Evolutionary conservation across 2,329 filamentous ascomycete species (phyloP), one percentile per base, ranked within the genome.

Genomic region (Aspergillus aculeatinus): DNA sequence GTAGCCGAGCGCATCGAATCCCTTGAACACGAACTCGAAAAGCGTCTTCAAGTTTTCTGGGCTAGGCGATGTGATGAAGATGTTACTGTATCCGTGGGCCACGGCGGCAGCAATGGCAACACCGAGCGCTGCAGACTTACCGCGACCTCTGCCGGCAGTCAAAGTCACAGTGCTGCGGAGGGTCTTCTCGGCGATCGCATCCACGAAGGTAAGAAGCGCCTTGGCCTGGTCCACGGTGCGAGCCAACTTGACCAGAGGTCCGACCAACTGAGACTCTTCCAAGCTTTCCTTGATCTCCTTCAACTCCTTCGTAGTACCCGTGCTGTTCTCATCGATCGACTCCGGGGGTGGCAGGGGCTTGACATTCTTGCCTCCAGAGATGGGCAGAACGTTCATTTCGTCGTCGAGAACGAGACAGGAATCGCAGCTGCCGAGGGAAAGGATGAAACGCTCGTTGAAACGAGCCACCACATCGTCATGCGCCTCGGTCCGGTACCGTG

Each of bases 1-100:
- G 72, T 99, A 99, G 33, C 89, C 91, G 29, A 99, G 83, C 11
- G 93, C 91, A 74, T 99, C 95, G 70, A 99, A 99, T 0, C 93
- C 95, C 76, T 97, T 98, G 83, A 99, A 97, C 19, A 99, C 86
- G 70, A 99, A 99, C 71, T 99, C 93, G 73, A 99, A 99, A 7
- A 99, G 82, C 0, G 95, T 99, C 80, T 98, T 99, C 83, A 99
- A 83, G 78, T 99, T 99, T 79, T 99, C 96, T 0, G 95, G 95
- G 62, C 92, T 97, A 0, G 94, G 94, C 1, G 94, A 98, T 1
- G 95, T 99, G 73, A 99, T 96, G 79, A 99, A 99, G 70, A 99
- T 96, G 76, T 99, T 99, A 81, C 92, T 96, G 78, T 99, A 99
- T 27, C 95, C 95, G 73, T 98, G 91, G 1, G 95, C 94, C 49